These are phyloP conservation scores for Lactarius evosmus DNA, from an alignment of 768 basidiomycete species.

Conservation along the genomic window DNA sequence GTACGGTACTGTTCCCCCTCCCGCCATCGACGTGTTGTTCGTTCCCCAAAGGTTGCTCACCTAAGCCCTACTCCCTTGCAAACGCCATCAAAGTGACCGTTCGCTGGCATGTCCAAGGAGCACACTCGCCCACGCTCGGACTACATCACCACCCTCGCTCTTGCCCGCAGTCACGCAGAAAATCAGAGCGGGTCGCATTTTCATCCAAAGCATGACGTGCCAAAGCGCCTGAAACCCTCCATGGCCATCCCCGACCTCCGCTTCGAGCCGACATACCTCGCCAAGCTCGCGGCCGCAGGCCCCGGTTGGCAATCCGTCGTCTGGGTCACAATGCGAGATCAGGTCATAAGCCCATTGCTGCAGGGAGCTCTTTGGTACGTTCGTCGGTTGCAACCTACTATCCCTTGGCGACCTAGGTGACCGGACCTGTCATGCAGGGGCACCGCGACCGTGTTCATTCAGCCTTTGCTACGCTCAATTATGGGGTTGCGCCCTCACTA, in stretches of 20 bases:
- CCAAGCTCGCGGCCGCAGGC: constrained; percentile 53
- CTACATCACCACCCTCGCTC: constrained; percentile 24
- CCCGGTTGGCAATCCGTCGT: constrained; percentile 54
- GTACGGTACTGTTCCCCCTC: too few species aligned
- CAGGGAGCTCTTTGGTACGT: constrained; percentile 68
- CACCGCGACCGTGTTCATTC: constrained; percentile 15
- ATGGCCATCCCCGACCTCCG: constrained; percentile 72
- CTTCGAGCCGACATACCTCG: constrained; percentile 69
- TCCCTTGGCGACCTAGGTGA: neutral
- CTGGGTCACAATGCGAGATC: constrained; percentile 67
- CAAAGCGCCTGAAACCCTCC: constrained; percentile 28
- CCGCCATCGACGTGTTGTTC: neutral
- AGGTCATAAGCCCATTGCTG: constrained; percentile 61
- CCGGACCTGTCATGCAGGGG: constrained; percentile 5
- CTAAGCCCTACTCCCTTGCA: neutral
- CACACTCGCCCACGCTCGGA: constrained; percentile 19
- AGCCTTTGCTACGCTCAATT: constrained; percentile 5
- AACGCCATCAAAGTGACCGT: neutral
- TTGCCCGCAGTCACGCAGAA: constrained; percentile 11
- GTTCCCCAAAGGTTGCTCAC: neutral
- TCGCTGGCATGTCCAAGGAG: constrained; percentile 21
- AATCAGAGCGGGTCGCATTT: neutral
- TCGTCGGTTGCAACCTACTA: neutral
- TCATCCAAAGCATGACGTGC: neutral
- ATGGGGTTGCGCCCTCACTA: neutral